A percentile compares a stretch with the other conserved stretches of the same genome.
These are phyloP conservation scores for Malus hybrid DNA, from an alignment of 331 rosid species.

Conservation along the genomic window DNA sequence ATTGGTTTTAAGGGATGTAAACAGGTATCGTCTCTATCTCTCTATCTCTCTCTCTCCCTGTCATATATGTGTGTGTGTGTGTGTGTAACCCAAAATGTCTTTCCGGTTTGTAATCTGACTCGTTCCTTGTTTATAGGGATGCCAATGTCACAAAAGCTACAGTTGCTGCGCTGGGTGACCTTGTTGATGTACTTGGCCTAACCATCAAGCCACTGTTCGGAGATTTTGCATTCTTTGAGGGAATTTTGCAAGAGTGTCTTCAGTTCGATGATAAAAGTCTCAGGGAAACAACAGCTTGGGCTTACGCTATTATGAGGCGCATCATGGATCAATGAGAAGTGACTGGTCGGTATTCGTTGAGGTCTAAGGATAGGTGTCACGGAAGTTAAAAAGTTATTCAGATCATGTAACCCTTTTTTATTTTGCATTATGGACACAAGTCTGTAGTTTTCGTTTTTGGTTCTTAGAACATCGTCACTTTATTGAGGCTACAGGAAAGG, in stretches of 20 bases:
- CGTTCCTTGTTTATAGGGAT: conserved; percentile 20
- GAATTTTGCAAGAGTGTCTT: conserved; percentile 33
- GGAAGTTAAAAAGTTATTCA: not conserved
- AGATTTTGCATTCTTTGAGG: conserved; percentile 7
- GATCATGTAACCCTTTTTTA: not conserved
- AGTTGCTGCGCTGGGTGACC: conserved; percentile 39
- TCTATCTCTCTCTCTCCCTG: no score
- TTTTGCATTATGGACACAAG: no score
- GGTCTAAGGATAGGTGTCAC: not conserved
- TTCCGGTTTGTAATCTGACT: not conserved
- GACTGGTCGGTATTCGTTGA: not conserved
- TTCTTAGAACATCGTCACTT: not conserved
- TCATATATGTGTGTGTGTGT: no score
- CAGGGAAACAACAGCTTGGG: conserved; percentile 32
- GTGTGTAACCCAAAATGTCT: not conserved
- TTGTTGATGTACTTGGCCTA: conserved; percentile 35
- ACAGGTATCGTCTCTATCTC: no score
- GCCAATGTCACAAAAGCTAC: conserved; percentile 31
- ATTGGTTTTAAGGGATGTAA: no score
- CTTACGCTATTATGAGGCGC: conserved; percentile 23
- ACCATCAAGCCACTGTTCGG: conserved; percentile 14
- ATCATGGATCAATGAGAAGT: conserved; percentile 25
- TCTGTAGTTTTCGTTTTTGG: not conserved
- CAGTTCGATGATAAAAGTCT: conserved; percentile 28
- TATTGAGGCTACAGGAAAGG: not conserved